Evolutionary conservation across 768 basidiomycete genomes (phyloP).

Genomic region (Trichaptum fuscoviolaceum): DNA sequence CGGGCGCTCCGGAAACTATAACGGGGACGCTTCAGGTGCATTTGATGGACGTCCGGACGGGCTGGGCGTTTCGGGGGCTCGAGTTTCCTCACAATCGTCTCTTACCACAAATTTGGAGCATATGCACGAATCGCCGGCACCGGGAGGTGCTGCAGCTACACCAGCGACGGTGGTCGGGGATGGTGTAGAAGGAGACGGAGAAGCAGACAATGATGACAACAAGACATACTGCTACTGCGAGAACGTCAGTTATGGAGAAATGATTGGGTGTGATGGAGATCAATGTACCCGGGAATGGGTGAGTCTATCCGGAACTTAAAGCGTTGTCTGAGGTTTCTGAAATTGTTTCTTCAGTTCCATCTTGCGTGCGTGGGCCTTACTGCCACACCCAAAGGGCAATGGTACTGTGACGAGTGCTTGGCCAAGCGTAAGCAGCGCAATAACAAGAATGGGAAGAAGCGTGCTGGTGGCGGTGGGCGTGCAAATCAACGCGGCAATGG

Average conservation of each 20-base stretch:
- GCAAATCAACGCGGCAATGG: neutral
- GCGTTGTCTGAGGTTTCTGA: conserved; percentile 10
- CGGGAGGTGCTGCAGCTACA: conserved; percentile 27
- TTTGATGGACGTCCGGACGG: conserved; percentile 25
- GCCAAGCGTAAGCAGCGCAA: conserved; percentile 50
- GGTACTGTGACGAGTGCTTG: conserved; percentile 71
- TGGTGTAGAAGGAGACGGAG: conserved; percentile 42
- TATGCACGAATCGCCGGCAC: conserved; percentile 25
- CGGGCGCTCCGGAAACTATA: conserved; percentile 10
- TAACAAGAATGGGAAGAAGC: conserved; percentile 48
- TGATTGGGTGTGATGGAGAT: conserved; percentile 88
- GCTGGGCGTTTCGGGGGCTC: conserved; percentile 30
- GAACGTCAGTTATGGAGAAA: conserved; percentile 82
- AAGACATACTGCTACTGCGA: conserved; percentile 83
- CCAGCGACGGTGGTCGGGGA: conserved; percentile 31
- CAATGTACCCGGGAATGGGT: conserved; percentile 90
- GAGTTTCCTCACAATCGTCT: conserved; percentile 27
- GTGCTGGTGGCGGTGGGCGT: conserved; percentile 19
- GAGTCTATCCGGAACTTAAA: conserved; percentile 28
- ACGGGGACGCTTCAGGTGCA: neutral
- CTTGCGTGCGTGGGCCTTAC: conserved; percentile 66
- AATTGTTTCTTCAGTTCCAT: conserved; percentile 56
- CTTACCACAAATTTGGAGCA: conserved; percentile 18
- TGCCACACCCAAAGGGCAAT: conserved; percentile 60
- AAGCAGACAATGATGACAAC: conserved; percentile 52